Evolutionary conservation across 148 eudicot species (phyloP).

Genomic region (Persicaria maculosa): DNA sequence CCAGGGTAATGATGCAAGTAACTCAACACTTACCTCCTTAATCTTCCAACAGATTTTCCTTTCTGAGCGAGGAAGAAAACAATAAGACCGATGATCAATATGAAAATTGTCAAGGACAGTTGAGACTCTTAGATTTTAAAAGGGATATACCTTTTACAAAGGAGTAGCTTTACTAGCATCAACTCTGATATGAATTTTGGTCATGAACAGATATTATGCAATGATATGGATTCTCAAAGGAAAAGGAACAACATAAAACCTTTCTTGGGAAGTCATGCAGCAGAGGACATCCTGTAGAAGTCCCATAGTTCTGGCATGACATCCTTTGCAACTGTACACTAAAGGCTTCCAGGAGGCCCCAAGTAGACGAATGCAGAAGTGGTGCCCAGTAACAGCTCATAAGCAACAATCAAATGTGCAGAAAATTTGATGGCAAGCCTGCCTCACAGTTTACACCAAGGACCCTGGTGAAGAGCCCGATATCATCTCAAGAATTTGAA

Average conservation of each 20-base stretch:
- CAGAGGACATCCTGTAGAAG: slow-evolving; percentile 24
- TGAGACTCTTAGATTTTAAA: too few species aligned
- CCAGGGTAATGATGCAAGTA: neutral
- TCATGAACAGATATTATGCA: neutral
- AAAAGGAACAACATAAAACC: slow-evolving; percentile 27
- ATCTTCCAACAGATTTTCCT: neutral
- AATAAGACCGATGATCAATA: neutral
- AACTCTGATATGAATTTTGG: neutral
- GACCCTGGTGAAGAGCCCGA: slow-evolving; percentile 35
- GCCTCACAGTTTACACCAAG: slow-evolving; percentile 34
- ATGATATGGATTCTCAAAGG: slow-evolving; percentile 16
- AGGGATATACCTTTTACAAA: too few species aligned
- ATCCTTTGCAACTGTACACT: slow-evolving; percentile 36
- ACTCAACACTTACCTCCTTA: neutral
- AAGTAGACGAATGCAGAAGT: slow-evolving; percentile 28
- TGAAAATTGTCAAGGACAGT: neutral
- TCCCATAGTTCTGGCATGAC: slow-evolving; percentile 32
- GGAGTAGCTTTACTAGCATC: neutral
- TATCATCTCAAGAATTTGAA: slow-evolving; percentile 37
- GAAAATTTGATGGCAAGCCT: slow-evolving; percentile 25
- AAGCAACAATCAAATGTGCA: slow-evolving; percentile 24
- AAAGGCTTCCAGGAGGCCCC: slow-evolving; percentile 39
- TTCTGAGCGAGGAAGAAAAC: neutral
- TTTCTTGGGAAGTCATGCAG: slow-evolving; percentile 26
- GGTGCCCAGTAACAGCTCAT: slow-evolving; percentile 21